Percentiles rank a stretch among this genome's conserved stretches.
Evolutionary conservation across 2,329 filamentous ascomycete species (phyloP).

Genomic region (Aspergillus viridinutans): DNA sequence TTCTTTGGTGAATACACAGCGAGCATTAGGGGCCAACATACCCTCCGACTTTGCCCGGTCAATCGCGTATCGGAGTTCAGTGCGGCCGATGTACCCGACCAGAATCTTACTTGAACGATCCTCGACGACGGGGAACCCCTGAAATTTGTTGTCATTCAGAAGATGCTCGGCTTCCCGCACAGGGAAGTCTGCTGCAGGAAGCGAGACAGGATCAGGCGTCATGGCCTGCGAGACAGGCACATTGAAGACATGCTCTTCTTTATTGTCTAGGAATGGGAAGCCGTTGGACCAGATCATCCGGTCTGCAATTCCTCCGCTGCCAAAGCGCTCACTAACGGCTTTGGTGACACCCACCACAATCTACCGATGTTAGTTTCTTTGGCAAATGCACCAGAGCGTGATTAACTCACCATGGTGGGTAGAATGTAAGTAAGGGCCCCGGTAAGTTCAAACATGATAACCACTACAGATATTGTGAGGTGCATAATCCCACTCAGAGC

Average conservation of each 20-base stretch:
- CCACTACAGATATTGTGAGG: constrained; percentile 90
- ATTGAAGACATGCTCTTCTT: constrained; percentile 95
- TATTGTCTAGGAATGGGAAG: constrained; percentile 93
- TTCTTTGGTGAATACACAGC: constrained; percentile 66
- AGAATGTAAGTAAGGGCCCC: constrained; percentile 96
- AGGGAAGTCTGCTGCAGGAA: constrained; percentile 70
- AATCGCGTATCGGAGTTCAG: constrained; percentile 86
- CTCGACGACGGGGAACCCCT: constrained; percentile 90
- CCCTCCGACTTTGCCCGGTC: constrained; percentile 70
- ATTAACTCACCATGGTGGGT: constrained; percentile 71
- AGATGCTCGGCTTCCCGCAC: constrained; percentile 74
- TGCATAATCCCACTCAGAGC: constrained; percentile 97
- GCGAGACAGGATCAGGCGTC: constrained; percentile 68
- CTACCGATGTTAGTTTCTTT: constrained; percentile 27
- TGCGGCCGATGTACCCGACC: constrained; percentile 87
- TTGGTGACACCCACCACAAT: constrained; percentile 98
- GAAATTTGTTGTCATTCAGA: constrained; percentile 73
- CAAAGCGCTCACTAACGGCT: constrained; percentile 81
- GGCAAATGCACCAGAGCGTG: background rate
- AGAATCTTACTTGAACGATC: constrained; percentile 66
- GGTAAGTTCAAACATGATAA: constrained; percentile 99
- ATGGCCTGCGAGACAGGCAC: constrained; percentile 89
- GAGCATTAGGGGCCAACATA: constrained; percentile 61
- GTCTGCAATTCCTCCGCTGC: constrained; percentile 95
- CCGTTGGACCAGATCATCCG: constrained; percentile 99